phyloP scores from a whole-genome alignment of 352 stramenopile genomes.

The Phytophthora parvispora region DNA sequence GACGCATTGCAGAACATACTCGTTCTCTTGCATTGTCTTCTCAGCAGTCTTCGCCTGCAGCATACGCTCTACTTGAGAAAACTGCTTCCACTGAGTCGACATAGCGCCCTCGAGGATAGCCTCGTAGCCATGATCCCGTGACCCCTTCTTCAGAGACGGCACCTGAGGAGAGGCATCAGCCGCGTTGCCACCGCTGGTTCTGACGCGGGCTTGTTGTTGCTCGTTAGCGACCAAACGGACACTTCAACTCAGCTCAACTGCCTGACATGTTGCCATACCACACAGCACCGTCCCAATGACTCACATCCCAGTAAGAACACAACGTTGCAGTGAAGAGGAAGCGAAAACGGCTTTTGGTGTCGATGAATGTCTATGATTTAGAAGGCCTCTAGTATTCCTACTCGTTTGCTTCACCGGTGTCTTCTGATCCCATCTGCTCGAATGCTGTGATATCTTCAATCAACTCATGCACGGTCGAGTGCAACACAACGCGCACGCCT shows the following conservation, averaged over 20 bases:
- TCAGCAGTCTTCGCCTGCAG: background rate
- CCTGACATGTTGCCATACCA: background rate
- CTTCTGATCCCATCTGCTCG: constrained; percentile 32
- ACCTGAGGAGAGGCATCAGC: background rate
- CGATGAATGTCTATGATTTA: constrained; percentile 5
- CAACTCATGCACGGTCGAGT: constrained; percentile 78
- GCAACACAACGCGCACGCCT: constrained; percentile 76
- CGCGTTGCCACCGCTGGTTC: background rate
- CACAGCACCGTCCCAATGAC: background rate
- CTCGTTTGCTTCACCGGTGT: constrained; percentile 5
- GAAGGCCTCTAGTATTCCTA: constrained; percentile 1
- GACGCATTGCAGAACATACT: background rate
- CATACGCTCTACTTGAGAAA: background rate
- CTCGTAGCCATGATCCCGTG: background rate
- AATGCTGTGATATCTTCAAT: constrained; percentile 79
- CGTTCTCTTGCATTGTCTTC: background rate
- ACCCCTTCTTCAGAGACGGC: background rate
- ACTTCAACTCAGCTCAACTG: background rate
- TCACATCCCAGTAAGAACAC: constrained; percentile 1
- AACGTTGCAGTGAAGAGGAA: too few species aligned
- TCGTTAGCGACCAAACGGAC: too few species aligned
- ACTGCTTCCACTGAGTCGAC: background rate
- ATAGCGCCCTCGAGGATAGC: background rate
- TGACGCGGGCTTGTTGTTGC: background rate
- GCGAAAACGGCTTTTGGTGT: background rate